Percentiles rank a stretch among this genome's conserved stretches.
Evolutionary conservation across 1,139 yeast genomes (phyloP).

Genomic region (Nakaseomyces nivariensis): DNA sequence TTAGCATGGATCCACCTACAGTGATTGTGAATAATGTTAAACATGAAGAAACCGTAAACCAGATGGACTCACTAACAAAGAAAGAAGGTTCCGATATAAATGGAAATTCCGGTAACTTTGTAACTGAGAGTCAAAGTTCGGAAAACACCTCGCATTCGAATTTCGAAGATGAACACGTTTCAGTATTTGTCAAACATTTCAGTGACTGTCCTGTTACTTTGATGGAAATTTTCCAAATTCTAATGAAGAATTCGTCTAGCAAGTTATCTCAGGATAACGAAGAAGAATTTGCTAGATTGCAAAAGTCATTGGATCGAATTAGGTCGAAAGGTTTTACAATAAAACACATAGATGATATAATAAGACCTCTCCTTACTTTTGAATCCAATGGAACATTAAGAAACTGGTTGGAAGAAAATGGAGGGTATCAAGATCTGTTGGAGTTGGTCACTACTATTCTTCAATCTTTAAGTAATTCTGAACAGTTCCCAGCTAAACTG

Average conservation of each 20-base stretch:
- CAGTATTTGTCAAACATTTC: slow-evolving; percentile 2
- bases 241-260: slow-evolving; percentile 1
- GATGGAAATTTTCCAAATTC: slow-evolving; percentile 13
- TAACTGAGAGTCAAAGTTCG: slow-evolving; percentile 4
- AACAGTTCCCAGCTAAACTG: slow-evolving; percentile 19
- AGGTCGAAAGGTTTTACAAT: slow-evolving; percentile 22
- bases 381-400: slow-evolving; percentile 8
- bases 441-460: slow-evolving; percentile 15
- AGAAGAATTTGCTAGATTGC: neutral
- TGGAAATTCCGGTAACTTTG: neutral
- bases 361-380: slow-evolving; percentile 15
- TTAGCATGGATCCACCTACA: slow-evolving; percentile 19
- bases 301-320: slow-evolving; percentile 12
- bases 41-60: neutral
- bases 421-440: slow-evolving; percentile 17
- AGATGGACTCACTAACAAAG: neutral
- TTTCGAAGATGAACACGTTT: neutral
- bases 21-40: slow-evolving; percentile 3
- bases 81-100: neutral
- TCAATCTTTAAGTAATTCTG: slow-evolving; percentile 19
- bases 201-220: slow-evolving; percentile 10
- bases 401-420: slow-evolving; percentile 16
- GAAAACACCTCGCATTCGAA: neutral
- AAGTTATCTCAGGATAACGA: neutral
- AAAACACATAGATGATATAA: slow-evolving; percentile 20